These are phyloP conservation scores for Arthroderma uncinatum DNA, from an alignment of 2,329 filamentous ascomycete species.

Conservation along the genomic window DNA sequence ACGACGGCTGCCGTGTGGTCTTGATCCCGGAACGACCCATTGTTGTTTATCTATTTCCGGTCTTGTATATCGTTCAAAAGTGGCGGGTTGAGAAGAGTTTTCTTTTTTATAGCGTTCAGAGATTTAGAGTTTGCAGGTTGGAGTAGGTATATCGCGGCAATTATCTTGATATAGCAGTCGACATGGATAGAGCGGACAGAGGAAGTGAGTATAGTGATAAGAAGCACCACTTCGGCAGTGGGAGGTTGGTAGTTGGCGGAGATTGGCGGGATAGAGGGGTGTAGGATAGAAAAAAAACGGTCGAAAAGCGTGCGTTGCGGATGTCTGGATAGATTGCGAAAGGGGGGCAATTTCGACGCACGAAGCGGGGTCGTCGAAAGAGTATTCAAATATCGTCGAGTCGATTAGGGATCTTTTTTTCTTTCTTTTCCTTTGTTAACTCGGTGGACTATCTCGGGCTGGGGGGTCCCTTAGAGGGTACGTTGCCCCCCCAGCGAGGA, in stretches of 20 bases:
- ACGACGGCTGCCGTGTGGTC: not conserved
- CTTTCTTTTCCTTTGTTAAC: conserved; percentile 22
- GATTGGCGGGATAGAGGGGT: not conserved
- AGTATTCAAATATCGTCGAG: conserved; percentile 45
- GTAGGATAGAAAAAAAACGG: not conserved
- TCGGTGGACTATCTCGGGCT: conserved; percentile 78
- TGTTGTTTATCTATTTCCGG: not conserved
- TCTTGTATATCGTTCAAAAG: not conserved
- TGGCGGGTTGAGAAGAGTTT: not conserved
- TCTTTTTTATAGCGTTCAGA: not conserved
- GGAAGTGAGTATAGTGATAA: not conserved
- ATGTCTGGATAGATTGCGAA: not conserved
- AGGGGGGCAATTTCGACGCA: conserved; percentile 52
- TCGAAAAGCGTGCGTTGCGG: not conserved
- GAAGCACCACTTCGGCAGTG: not conserved
- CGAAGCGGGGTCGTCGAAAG: conserved; percentile 35
- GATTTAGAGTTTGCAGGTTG: not conserved
- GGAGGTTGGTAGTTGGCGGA: not conserved
- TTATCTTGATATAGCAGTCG: not conserved
- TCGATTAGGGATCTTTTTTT: conserved; percentile 43
- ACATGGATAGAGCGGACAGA: not conserved
- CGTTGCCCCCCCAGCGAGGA: conserved; percentile 54
- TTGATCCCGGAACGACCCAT: conserved; percentile 1
- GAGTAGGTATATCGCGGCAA: not conserved
- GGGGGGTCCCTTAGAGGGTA: conserved; percentile 26